Base-by-base conservation (phyloP, 352 stramenopile species). In the Pythium volutum region DNA sequence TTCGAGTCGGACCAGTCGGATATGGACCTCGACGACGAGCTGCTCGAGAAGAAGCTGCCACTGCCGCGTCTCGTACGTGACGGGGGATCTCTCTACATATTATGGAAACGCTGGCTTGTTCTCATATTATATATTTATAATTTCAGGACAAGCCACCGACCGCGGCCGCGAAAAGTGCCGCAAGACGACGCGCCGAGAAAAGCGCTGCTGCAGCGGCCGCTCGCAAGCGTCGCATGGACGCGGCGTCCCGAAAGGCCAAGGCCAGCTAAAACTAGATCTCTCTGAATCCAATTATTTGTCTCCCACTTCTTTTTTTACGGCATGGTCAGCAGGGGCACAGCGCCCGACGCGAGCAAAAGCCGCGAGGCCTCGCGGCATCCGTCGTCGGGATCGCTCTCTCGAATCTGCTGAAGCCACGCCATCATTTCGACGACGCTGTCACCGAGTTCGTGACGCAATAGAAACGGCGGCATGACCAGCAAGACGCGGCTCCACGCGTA, bases 401-500 rank as follows among this genome's bases (percentile, higher is more conserved):
- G 62, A 14, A 85, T 70, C 4, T 83, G 61, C 47, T 69, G 69
- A 18, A 93, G 68, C 83, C 83, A 93, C 1, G 66, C 66, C 14
- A 72, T 65, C 22, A 91, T 64, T 18, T 87, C 60, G 9, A 70
- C 53, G 9, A 90, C 47, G 22, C 67, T 60, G 2, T 85, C 67
- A 2, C 77, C 76, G 27, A 81, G 63, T 33, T 92, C 81, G 43
- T 87, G 81, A 0, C 69, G 66, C 52, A 91, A 41, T 18, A 93
- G 42, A 23, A 75, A 73, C 18, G 83, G 71, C 16, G 83, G 73
- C 20, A 79, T 74, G 3, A 89, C 77, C 2, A 93, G 57, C 41
- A 93, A 53, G 51, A 89, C 77, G 48, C 81, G 83, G 59, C 83
- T 91, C n/a, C 89, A 55, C 50, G 71, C 73, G 38, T 84, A 93